phyloP scores from a whole-genome alignment of 2,329 filamentous ascomycete species.

The Hysterium pulicare region DNA sequence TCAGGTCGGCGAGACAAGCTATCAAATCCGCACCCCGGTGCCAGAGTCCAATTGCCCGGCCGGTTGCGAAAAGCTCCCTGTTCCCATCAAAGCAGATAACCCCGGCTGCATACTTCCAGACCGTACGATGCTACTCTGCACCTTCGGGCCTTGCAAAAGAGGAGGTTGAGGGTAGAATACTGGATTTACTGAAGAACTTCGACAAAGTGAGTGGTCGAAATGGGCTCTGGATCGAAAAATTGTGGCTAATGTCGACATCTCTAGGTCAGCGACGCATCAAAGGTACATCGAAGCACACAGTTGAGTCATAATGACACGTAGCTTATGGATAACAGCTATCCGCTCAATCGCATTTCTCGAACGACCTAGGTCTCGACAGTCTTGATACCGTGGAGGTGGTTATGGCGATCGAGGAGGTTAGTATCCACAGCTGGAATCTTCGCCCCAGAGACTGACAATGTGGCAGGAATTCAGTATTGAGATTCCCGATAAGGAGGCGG shows the following conservation, averaged over 20 bases:
- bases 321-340: slow-evolving; percentile 63
- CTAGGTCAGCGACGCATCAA: slow-evolving; percentile 61
- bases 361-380: slow-evolving; percentile 94
- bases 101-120: slow-evolving; percentile 63
- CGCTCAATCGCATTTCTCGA: slow-evolving; percentile 82
- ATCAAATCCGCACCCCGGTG: slow-evolving; percentile 41
- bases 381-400: slow-evolving; percentile 99
- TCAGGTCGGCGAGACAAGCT: slow-evolving; percentile 66
- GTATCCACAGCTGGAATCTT: no score
- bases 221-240: slow-evolving; percentile 4
- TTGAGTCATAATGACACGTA: slow-evolving; percentile 3
- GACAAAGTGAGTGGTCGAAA: slow-evolving; percentile 70
- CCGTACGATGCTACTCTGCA: slow-evolving; percentile 82
- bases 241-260: slow-evolving; percentile 22
- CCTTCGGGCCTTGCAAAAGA: slow-evolving; percentile 72
- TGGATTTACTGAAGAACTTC: slow-evolving; percentile 90
- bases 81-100: slow-evolving; percentile 58
- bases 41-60: slow-evolving; percentile 54
- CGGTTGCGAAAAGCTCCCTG: slow-evolving; percentile 59
- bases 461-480: slow-evolving; percentile 80
- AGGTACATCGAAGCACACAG: slow-evolving; percentile 43
- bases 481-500: slow-evolving; percentile 96
- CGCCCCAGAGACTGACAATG: slow-evolving; percentile 15
- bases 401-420: slow-evolving; percentile 98
- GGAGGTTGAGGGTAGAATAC: slow-evolving; percentile 88